phyloP scores from a whole-genome alignment of 139 green algal genomes.

The Volvox africanus region DNA sequence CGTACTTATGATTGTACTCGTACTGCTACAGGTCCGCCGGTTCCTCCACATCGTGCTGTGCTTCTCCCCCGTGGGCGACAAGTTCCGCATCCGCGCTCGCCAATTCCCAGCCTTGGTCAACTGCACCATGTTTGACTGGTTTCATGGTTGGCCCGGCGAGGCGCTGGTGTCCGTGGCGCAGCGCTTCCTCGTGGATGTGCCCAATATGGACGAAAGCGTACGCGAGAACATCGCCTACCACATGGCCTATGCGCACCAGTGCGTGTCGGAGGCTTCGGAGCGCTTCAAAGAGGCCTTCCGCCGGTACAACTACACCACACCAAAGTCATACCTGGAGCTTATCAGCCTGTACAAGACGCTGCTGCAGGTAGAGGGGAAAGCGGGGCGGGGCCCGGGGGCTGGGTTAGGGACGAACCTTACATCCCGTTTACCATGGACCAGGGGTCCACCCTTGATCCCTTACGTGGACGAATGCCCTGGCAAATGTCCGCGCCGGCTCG shows the following conservation, averaged over 20 bases:
- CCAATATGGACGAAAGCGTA: conserved; percentile 74
- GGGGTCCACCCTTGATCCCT: too few species aligned
- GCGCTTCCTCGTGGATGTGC: conserved; percentile 87
- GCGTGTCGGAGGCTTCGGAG: conserved; percentile 69
- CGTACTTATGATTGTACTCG: too few species aligned
- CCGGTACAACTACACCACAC: conserved; percentile 90
- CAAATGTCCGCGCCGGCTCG: too few species aligned
- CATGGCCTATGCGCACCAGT: conserved; percentile 87
- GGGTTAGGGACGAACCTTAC: too few species aligned
- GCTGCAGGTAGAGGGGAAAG: conserved; percentile 50
- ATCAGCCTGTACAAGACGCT: conserved; percentile 93
- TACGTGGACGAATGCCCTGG: too few species aligned
- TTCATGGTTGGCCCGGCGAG: conserved; percentile 86
- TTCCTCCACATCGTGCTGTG: conserved; percentile 90
- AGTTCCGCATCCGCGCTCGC: conserved; percentile 85
- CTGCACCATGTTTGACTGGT: conserved; percentile 92
- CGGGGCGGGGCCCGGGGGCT: too few species aligned
- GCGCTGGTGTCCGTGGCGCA: conserved; percentile 85
- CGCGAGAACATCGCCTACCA: conserved; percentile 84
- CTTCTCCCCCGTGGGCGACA: conserved; percentile 86
- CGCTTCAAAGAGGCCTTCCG: conserved; percentile 79
- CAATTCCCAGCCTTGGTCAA: conserved; percentile 92
- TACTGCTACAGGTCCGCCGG: too few species aligned
- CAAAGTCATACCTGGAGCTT: conserved; percentile 93
- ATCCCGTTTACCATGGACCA: too few species aligned